Evolutionary conservation across 192 early-diverging fungal genomes (phyloP), one percentile per base, ranked within the genome.

Genomic region (Umbelopsis isabellina): DNA sequence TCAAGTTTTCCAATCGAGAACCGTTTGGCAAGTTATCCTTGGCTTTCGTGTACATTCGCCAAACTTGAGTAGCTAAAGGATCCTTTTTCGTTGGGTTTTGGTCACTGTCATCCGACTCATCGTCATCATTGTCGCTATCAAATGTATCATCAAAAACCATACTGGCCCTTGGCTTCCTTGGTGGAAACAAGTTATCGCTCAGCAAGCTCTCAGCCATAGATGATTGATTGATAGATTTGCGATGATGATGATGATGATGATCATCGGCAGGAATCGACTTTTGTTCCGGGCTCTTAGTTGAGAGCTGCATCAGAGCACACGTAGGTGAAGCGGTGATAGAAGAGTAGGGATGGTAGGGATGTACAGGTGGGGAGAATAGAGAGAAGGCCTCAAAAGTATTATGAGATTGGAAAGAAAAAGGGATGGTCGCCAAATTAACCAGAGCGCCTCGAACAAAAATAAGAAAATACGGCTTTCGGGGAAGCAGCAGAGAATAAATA

Each of bases 1-100:
- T 86, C 68, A 93, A 67, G 75, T 94, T 95, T 75, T 95, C 94
- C 9, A 94, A 80, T 30, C 94, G 78, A 30, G 83, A 83, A 13
- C 93, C 94, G 44, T 92, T 85, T 15, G 91, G 90, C 33, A 95
- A 71, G 8, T 86, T 86, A 46, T 90, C 87, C 75, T 93, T 93
- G 37, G 91, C 91, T 77, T 93, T 93, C 10, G 90, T 88, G 61
- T 85, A 93, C 67, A 95, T 78, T 41, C 84, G 80, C 94, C 94
- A 95, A 7, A 89, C 75, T 53, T 92, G 79, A 58, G 82, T 85
- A 15, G 81, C 76, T 25, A 85, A 68, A 20, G 81, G 81, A 65
- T 88, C 84, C 41, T 84, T 75, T 70, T 84, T 83, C 20, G n/a
- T 30, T 23, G 75, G 52, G 33, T 80, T 76, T 41, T 79, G 80